Evolutionary conservation across 1,139 yeast species (phyloP).

Genomic region (Taphrina betulina): DNA sequence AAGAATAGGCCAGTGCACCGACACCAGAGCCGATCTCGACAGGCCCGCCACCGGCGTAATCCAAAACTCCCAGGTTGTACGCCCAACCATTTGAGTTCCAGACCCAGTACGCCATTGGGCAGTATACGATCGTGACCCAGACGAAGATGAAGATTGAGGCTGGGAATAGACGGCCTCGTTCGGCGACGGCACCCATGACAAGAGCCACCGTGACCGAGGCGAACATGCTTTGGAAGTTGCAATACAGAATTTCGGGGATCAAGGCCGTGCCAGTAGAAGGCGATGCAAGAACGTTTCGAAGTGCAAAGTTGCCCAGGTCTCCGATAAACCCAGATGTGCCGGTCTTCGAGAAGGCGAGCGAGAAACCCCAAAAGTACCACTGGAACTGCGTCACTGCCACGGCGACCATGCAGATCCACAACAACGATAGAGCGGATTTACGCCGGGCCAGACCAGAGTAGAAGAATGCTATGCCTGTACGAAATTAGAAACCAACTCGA

Average conservation of each 20-base stretch:
- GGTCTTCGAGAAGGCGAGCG: conserved; percentile 74
- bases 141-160: conserved; percentile 75
- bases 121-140: conserved; percentile 89
- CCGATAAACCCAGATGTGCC: conserved; percentile 86
- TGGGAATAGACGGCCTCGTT: conserved; percentile 86
- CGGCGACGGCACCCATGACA: conserved; percentile 92
- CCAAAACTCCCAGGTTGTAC: conserved; percentile 81
- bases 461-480: conserved; percentile 74
- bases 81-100: conserved; percentile 97
- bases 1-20: conserved; percentile 76
- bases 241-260: conserved; percentile 81
- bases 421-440: conserved; percentile 83
- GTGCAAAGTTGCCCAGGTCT: conserved; percentile 75
- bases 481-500: background rate
- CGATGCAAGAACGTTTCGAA: conserved; percentile 65
- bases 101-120: conserved; percentile 92
- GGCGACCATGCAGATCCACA: conserved; percentile 79
- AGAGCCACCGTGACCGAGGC: conserved; percentile 86
- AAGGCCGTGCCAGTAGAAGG: conserved; percentile 47
- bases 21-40: conserved; percentile 91
- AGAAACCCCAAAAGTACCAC: conserved; percentile 98
- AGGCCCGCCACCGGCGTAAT: conserved; percentile 98
- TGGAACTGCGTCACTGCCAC: conserved; percentile 82
- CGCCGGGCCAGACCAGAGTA: conserved; percentile 92
- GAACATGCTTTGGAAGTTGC: conserved; percentile 88